Evolutionary conservation across 768 basidiomycete genomes (phyloP), one percentile per base, ranked within the genome.

Genomic region (Naganishia friedmannii): DNA sequence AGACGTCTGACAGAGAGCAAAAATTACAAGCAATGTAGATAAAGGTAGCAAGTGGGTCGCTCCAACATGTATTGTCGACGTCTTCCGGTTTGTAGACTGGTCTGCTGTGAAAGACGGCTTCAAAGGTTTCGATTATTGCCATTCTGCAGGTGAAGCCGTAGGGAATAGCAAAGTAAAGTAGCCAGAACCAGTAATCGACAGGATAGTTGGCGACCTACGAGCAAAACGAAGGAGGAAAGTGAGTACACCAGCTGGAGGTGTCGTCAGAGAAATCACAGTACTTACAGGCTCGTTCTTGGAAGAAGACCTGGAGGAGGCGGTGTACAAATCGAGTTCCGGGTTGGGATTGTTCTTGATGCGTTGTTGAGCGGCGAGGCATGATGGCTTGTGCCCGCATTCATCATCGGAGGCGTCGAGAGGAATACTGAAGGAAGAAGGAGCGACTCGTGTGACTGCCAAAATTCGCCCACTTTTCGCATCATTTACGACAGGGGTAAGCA

Each of bases 171-270:
- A 23, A 58, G 31, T 21, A n/a, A 6, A 58, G 57, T 1, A 58
- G 57, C 34, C 31, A 58, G 34, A 58, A 58, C 57, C 57, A 58
- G 28, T 37, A 37, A 21, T 58, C 23, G 34, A 12, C 57, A n/a
- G 57, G 32, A 13, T 58, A 58, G n/a, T 8, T 23, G 19, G n/a
- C 7, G 2, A 29, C 2, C 28, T 51, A 17, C 6, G 23, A 51
- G 17, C 3, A 26, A 26, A 4, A 37, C 6, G 4, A 37, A 5
- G 12, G 4, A 4, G 34, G n/a, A n/a, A n/a, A 37, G 34, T 42
- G 7, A 42, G 42, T 15, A 13, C 42, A 42, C 34, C 6, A 37
- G 6, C 6, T 37, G 6, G 34, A 37, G 34, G 4, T 4, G 4
- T 12, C 4, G 12, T 12, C 34, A 37, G 34, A 5, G 34, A 37